Evolutionary conservation across 2,329 filamentous ascomycete genomes (phyloP).

Genomic region (Penicillium italicum): DNA sequence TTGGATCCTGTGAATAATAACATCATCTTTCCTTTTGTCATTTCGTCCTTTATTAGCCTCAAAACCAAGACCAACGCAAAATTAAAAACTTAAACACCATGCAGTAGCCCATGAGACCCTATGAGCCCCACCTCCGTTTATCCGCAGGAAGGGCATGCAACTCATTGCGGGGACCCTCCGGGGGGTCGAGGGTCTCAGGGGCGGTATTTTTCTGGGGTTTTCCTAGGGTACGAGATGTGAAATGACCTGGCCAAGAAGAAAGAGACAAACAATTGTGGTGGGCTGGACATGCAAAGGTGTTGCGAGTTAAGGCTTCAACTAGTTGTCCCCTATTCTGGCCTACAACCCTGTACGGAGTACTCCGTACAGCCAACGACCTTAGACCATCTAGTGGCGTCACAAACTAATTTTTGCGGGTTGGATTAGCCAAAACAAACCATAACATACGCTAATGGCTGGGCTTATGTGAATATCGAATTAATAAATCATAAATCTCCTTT

Average conservation of each 20-base stretch:
- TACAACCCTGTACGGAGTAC: too few relatives aligned
- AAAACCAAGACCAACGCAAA: neutral
- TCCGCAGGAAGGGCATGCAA: slow-evolving; percentile 1
- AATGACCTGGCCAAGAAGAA: too few relatives aligned
- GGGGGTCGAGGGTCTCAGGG: too few relatives aligned
- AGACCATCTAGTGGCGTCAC: neutral
- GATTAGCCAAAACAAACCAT: neutral
- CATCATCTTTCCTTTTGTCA: neutral
- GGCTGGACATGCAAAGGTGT: neutral
- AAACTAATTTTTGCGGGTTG: neutral
- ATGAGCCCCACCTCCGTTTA: slow-evolving; percentile 7
- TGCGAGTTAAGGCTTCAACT: too few relatives aligned
- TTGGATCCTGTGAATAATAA: neutral
- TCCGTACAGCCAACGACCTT: neutral
- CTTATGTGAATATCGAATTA: neutral
- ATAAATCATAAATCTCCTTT: neutral
- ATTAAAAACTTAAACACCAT: neutral
- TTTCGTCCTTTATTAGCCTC: too few relatives aligned
- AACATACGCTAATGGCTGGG: neutral
- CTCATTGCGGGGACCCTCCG: too few relatives aligned
- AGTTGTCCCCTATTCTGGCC: neutral
- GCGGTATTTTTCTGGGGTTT: neutral
- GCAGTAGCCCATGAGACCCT: neutral
- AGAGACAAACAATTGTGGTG: neutral
- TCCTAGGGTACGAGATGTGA: neutral